A percentile compares a stretch with the other conserved stretches of the same genome.
Conservation (phyloP, 2,329 filamentous ascomycete genomes). For the Colletotrichum musicola region DNA sequence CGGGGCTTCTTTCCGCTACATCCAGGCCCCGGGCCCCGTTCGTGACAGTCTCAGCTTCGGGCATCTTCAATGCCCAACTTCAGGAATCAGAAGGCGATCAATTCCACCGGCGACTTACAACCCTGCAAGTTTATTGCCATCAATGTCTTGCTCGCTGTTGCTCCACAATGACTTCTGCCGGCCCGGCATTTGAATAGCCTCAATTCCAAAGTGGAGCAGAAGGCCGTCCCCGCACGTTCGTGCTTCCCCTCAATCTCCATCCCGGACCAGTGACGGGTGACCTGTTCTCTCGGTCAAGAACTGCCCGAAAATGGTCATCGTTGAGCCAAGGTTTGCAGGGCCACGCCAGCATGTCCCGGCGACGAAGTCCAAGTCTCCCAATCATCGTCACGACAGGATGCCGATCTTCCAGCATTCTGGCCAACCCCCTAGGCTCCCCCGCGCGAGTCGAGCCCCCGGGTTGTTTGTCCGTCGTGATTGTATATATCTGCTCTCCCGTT, state of each 20-base stretch:
- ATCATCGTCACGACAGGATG: slow-evolving; percentile 1
- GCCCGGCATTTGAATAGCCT: slow-evolving; percentile 34
- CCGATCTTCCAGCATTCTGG: slow-evolving; percentile 3
- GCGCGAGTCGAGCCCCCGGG: neutral
- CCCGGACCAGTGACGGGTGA: neutral
- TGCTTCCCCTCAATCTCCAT: slow-evolving; percentile 28
- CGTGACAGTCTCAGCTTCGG: no score
- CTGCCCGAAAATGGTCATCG: slow-evolving; percentile 13
- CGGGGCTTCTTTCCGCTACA: no score
- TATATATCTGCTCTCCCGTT: neutral
- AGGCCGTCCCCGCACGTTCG: slow-evolving; percentile 23
- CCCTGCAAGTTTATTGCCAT: neutral
- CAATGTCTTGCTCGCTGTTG: neutral
- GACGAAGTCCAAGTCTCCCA: neutral
- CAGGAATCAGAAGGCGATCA: no score
- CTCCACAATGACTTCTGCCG: slow-evolving; percentile 20
- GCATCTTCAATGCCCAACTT: no score
- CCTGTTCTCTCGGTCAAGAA: slow-evolving; percentile 21
- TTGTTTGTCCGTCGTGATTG: neutral
- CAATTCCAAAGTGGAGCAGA: slow-evolving; percentile 36
- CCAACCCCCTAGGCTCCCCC: neutral
- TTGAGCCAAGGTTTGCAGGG: neutral
- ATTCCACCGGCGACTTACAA: no score
- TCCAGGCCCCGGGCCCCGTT: no score
- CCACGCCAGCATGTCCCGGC: neutral